Evolutionary conservation across 768 basidiomycete species (phyloP).

Genomic region (Hydnomerulius pinastri): DNA sequence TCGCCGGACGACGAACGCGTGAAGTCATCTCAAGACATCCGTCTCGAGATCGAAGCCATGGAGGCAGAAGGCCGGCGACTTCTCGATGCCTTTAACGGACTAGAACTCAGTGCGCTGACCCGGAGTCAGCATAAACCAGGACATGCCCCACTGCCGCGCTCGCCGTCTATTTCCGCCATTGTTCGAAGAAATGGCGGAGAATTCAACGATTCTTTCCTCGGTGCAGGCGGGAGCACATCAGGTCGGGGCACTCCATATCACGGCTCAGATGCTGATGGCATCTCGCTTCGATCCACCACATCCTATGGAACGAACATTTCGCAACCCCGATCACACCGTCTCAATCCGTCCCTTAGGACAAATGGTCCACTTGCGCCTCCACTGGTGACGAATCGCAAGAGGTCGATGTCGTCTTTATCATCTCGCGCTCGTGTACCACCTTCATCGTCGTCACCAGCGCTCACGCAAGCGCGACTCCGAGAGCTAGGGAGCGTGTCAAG

Average conservation of each 20-base stretch:
- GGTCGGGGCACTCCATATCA: slow-evolving; percentile 33
- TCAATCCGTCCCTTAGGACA: slow-evolving; percentile 39
- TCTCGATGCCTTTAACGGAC: slow-evolving; percentile 78
- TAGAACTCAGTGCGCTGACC: slow-evolving; percentile 70
- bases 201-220: slow-evolving; percentile 25
- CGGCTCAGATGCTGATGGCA: slow-evolving; percentile 45
- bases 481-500: slow-evolving; percentile 43
- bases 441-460: slow-evolving; percentile 33
- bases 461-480: slow-evolving; percentile 30
- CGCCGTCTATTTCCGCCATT: slow-evolving; percentile 29
- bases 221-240: slow-evolving; percentile 24
- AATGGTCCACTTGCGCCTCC: slow-evolving; percentile 24
- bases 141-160: slow-evolving; percentile 26
- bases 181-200: slow-evolving; percentile 30
- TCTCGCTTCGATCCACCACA: slow-evolving; percentile 55
- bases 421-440: slow-evolving; percentile 45
- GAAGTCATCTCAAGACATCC: slow-evolving; percentile 63
- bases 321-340: slow-evolving; percentile 47
- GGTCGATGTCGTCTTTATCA: slow-evolving; percentile 61
- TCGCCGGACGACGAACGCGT: slow-evolving; percentile 57
- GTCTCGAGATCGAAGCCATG: slow-evolving; percentile 63
- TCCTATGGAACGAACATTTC: slow-evolving; percentile 53
- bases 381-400: slow-evolving; percentile 49
- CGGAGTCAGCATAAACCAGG: slow-evolving; percentile 28
- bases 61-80: slow-evolving; percentile 71